These are phyloP conservation scores for Leccinum incarnatum DNA, from an alignment of 768 basidiomycete genomes.

Conservation along the genomic window DNA sequence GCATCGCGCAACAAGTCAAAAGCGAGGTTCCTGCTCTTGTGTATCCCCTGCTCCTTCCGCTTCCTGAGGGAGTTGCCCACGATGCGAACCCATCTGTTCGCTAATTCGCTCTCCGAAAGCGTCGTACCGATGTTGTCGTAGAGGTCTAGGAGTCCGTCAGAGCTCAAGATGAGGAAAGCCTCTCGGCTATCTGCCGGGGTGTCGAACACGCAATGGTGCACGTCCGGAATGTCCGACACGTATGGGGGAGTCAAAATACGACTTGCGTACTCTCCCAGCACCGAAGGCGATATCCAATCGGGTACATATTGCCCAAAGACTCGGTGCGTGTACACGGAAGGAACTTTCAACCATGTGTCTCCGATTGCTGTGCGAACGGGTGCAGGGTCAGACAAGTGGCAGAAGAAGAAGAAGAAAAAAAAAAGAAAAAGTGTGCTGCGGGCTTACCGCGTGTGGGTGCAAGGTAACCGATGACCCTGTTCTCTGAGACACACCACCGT, in stretches of 20 bases:
- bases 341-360: constrained; percentile 36
- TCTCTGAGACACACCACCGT: constrained; percentile 26
- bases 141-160: constrained; percentile 46
- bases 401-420: neutral
- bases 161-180: constrained; percentile 39
- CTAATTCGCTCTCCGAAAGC: constrained; percentile 27
- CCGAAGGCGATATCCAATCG: constrained; percentile 23
- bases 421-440: neutral
- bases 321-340: constrained; percentile 32
- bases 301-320: constrained; percentile 25
- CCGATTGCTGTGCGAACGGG: constrained; percentile 30
- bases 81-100: constrained; percentile 35
- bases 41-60: constrained; percentile 12
- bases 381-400: constrained; percentile 15
- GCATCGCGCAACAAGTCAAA: constrained; percentile 41
- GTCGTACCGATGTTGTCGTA: constrained; percentile 29
- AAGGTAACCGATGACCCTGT: constrained; percentile 38
- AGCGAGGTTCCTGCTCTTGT: constrained; percentile 39
- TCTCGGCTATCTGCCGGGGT: constrained; percentile 18
- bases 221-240: constrained; percentile 41
- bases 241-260: constrained; percentile 48
- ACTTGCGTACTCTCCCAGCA: constrained; percentile 23
- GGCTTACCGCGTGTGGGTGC: constrained; percentile 38
- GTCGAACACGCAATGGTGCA: constrained; percentile 35
- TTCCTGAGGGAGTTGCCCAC: constrained; percentile 28